Percentiles rank a stretch among this genome's conserved stretches.
Conservation (phyloP, 371 early-diverging fungal genomes). For the Vairimorpha ceranae region DNA sequence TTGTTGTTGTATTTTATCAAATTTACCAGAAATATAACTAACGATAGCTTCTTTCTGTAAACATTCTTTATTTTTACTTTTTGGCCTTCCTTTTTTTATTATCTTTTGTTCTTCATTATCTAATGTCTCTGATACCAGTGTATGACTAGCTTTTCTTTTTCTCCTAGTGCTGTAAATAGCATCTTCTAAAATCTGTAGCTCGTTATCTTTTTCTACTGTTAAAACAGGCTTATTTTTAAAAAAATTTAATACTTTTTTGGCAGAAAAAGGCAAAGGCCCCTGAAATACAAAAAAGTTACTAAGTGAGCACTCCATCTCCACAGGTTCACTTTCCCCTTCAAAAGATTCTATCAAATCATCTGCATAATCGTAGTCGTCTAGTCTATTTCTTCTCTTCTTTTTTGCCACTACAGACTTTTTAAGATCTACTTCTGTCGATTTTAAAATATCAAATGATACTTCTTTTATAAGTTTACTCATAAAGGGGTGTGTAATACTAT, state of each 20-base stretch:
- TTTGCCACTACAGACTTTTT: slow-evolving; percentile 18
- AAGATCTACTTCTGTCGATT: slow-evolving; percentile 48
- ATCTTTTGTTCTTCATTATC: neutral
- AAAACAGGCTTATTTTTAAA: slow-evolving; percentile 14
- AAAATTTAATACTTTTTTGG: slow-evolving; percentile 40
- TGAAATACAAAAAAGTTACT: slow-evolving; percentile 59
- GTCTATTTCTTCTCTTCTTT: slow-evolving; percentile 28
- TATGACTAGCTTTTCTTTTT: neutral
- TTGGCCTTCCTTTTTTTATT: neutral
- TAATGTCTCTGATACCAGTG: neutral
- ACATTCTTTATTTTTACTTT: neutral
- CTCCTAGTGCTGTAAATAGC: neutral
- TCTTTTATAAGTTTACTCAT: slow-evolving; percentile 5
- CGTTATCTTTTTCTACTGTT: neutral
- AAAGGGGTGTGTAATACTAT: neutral
- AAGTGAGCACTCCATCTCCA: slow-evolving; percentile 53
- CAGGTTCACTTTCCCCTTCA: slow-evolving; percentile 53
- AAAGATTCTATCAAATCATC: slow-evolving; percentile 56
- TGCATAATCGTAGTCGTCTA: slow-evolving; percentile 57
- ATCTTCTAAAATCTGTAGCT: neutral
- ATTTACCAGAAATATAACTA: neutral
- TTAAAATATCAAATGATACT: slow-evolving; percentile 26
- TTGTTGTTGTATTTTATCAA: neutral
- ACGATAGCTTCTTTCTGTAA: neutral
- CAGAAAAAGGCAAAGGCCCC: slow-evolving; percentile 34